phyloP scores from a whole-genome alignment of 1,284 basidiomycete genomes.

The Pyrrhoderma noxium region DNA sequence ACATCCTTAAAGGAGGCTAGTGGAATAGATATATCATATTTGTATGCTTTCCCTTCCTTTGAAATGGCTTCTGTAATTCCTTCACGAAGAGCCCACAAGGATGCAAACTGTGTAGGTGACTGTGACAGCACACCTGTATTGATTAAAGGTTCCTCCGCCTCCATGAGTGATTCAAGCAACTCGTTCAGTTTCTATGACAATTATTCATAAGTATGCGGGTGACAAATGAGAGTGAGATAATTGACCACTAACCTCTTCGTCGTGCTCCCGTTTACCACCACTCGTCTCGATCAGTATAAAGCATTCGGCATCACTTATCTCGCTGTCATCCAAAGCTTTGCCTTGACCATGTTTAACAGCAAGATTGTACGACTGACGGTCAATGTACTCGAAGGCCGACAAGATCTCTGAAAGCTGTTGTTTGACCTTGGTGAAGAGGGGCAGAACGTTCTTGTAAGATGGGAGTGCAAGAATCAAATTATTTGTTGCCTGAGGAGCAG shows the following conservation, averaged over 20 bases:
- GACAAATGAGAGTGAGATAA: neutral
- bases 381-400: constrained; percentile 97
- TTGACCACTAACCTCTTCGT: constrained; percentile 70
- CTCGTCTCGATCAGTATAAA: constrained; percentile 96
- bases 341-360: constrained; percentile 73
- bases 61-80: constrained; percentile 89
- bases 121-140: constrained; percentile 92
- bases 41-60: constrained; percentile 94
- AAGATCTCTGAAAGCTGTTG: constrained; percentile 89
- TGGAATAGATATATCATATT: constrained; percentile 96
- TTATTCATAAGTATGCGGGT: neutral
- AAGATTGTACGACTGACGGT: constrained; percentile 82
- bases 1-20: constrained; percentile 85
- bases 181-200: constrained; percentile 71
- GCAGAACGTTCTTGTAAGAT: constrained; percentile 67
- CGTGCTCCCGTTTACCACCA: constrained; percentile 89
- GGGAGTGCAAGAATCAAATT: constrained; percentile 74
- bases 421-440: constrained; percentile 61
- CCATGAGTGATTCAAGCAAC: constrained; percentile 77
- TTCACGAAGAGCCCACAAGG: constrained; percentile 93
- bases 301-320: constrained; percentile 72
- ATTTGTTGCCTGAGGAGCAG: constrained; percentile 77
- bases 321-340: constrained; percentile 56
- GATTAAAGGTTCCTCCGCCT: constrained; percentile 68
- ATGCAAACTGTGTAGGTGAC: constrained; percentile 83